phyloP scores from a whole-genome alignment of 2,329 filamentous ascomycete genomes.

The Xylogone sp. region DNA sequence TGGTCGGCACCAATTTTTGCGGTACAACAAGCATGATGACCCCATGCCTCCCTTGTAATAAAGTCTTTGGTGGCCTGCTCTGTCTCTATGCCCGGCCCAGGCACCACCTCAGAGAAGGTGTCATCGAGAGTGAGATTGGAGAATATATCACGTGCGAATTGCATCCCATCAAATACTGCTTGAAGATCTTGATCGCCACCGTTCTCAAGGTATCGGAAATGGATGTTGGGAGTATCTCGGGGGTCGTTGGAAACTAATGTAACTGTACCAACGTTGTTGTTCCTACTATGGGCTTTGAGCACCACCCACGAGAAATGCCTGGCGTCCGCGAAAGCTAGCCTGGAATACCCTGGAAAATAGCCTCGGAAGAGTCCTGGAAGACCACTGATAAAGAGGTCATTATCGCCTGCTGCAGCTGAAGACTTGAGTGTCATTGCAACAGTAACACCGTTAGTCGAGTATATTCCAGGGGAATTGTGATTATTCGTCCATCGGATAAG shows the following conservation, averaged over 20 bases:
- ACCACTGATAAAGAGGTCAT: conserved; percentile 30
- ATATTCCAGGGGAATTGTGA: conserved; percentile 17
- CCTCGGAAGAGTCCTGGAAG: conserved; percentile 30
- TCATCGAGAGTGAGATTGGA: conserved; percentile 34
- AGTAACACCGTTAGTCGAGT: conserved; percentile 46
- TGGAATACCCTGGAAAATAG: conserved; percentile 38
- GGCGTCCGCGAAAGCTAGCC: conserved; percentile 29
- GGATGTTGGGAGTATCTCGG: conserved; percentile 57
- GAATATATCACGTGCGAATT: conserved; percentile 30
- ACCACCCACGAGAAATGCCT: conserved; percentile 35
- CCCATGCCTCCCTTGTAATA: conserved; percentile 47
- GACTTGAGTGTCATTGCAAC: conserved; percentile 24
- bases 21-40: conserved; percentile 55
- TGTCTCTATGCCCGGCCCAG: conserved; percentile 34
- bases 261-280: conserved; percentile 54
- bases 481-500: conserved; percentile 19
- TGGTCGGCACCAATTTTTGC: conserved; percentile 50
- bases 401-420: conserved; percentile 35
- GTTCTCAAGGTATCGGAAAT: conserved; percentile 54
- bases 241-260: conserved; percentile 57
- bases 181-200: conserved; percentile 24
- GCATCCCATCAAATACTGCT: conserved; percentile 9
- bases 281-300: conserved; percentile 60
- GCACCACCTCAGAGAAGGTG: conserved; percentile 37
- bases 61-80: conserved; percentile 42